Conservation (phyloP, 2,329 filamentous ascomycete genomes). For the Arthrobotrys musiformis region DNA sequence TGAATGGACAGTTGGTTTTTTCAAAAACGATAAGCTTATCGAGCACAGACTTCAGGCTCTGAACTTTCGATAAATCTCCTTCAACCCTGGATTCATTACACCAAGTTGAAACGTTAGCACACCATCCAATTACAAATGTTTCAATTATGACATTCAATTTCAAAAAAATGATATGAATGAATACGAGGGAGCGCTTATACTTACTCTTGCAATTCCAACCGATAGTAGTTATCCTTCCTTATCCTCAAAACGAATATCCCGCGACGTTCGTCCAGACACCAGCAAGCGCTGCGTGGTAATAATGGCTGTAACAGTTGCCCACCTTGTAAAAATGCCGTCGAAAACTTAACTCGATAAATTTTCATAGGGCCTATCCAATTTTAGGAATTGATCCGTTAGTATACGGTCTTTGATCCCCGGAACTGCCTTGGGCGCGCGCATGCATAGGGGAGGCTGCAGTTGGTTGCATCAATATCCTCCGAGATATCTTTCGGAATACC, state of each 20-base stretch:
- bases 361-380: constrained; percentile 46
- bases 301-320: constrained; percentile 46
- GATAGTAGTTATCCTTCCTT: constrained; percentile 49
- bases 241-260: constrained; percentile 51
- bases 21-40: constrained; percentile 48
- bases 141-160: too few species aligned
- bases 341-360: constrained; percentile 52
- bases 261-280: constrained; percentile 51
- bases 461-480: constrained; percentile 12
- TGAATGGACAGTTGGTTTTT: constrained; percentile 48
- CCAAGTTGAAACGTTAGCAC: neutral
- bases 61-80: constrained; percentile 32
- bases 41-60: constrained; percentile 42
- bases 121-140: neutral
- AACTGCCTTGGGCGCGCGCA: constrained; percentile 1
- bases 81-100: constrained; percentile 12
- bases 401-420: constrained; percentile 5
- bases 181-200: neutral
- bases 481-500: neutral
- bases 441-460: constrained; percentile 14
- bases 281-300: constrained; percentile 45
- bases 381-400: constrained; percentile 17
- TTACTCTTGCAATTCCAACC: constrained; percentile 49
- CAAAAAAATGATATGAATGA: neutral
- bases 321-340: constrained; percentile 45